A percentile compares a stretch with the other conserved stretches of the same genome.
Conservation (phyloP, 495 filamentous ascomycete species). For the Penicillium riverlandense region DNA sequence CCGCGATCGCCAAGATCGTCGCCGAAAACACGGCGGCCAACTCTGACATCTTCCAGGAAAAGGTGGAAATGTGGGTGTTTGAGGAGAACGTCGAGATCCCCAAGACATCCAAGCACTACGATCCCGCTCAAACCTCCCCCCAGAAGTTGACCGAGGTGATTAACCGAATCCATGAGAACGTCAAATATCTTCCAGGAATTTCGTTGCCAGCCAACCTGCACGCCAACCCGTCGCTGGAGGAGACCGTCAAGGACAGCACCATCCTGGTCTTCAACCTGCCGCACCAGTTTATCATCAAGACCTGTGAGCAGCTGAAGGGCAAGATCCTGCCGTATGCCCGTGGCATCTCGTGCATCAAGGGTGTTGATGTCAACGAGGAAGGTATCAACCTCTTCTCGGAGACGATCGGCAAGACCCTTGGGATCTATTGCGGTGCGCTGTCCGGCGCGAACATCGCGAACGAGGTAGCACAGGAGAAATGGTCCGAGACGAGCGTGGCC, state of each 20-base stretch:
- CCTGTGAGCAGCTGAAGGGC: conserved; percentile 78
- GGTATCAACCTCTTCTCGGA: conserved; percentile 89
- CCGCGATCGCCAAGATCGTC: conserved; percentile 92
- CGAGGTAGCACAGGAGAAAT: conserved; percentile 92
- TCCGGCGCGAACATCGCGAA: conserved; percentile 95
- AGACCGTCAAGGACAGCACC: conserved; percentile 71
- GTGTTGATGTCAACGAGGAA: conserved; percentile 78
- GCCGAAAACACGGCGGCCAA: conserved; percentile 82
- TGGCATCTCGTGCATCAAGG: conserved; percentile 97
- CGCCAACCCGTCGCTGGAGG: conserved; percentile 80
- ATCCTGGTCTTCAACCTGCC: conserved; percentile 96
- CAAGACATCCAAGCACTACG: conserved; percentile 54
- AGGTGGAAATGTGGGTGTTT: conserved; percentile 97
- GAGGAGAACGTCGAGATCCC: conserved; percentile 77
- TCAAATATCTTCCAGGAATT: conserved; percentile 91
- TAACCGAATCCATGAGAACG: conserved; percentile 90
- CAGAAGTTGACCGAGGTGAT: conserved; percentile 87
- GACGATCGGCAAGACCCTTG: conserved; percentile 78
- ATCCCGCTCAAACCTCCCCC: conserved; percentile 47
- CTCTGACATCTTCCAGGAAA: conserved; percentile 70
- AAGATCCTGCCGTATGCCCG: conserved; percentile 87
- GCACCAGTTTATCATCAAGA: conserved; percentile 91
- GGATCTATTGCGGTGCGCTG: conserved; percentile 95
- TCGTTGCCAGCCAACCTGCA: conserved; percentile 76
- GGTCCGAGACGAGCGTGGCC: conserved; percentile 92